Percentiles rank a stretch among this genome's conserved stretches.
Evolutionary conservation across 768 basidiomycete species (phyloP).

Genomic region (Agrocybe praecox): DNA sequence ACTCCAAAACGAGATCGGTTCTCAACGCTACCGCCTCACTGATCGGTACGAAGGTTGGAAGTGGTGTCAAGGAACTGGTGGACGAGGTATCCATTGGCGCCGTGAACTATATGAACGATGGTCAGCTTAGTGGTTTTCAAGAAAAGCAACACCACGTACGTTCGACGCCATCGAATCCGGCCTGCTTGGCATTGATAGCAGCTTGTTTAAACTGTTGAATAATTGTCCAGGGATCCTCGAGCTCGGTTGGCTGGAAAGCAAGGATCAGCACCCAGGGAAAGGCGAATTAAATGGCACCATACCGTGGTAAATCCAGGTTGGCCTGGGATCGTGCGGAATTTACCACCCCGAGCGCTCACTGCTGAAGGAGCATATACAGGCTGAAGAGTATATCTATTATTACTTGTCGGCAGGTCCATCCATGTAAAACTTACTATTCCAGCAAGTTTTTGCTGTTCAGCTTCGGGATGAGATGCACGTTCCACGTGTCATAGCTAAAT

Average conservation of each 20-base stretch:
- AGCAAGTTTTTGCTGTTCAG: conserved; percentile 37
- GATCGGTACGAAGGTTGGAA: conserved; percentile 51
- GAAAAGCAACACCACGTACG: conserved; percentile 24
- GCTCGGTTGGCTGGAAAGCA: conserved; percentile 29
- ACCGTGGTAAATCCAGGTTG: conserved; percentile 38
- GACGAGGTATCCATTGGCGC: conserved; percentile 44
- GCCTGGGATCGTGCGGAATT: conserved; percentile 39
- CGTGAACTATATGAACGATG: conserved; percentile 32
- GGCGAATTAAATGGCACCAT: neutral
- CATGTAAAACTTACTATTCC: conserved; percentile 26
- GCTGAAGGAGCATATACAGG: conserved; percentile 46
- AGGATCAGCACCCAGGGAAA: neutral
- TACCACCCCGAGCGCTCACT: conserved; percentile 39
- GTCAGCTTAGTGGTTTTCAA: neutral
- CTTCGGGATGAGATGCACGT: conserved; percentile 36
- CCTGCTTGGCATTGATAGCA: conserved; percentile 46
- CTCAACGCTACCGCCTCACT: conserved; percentile 60
- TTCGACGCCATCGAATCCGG: conserved; percentile 59
- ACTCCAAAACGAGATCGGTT: conserved; percentile 57
- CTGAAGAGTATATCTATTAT: conserved; percentile 18
- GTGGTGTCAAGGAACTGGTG: conserved; percentile 53
- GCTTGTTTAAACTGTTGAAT: conserved; percentile 41
- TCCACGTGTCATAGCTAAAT: conserved; percentile 23
- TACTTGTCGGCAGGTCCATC: neutral
- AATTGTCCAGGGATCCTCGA: conserved; percentile 42